Evolutionary conservation across 495 filamentous ascomycete species (phyloP), one percentile per base, ranked within the genome.

Genomic region (Cercophora newfieldiana): DNA sequence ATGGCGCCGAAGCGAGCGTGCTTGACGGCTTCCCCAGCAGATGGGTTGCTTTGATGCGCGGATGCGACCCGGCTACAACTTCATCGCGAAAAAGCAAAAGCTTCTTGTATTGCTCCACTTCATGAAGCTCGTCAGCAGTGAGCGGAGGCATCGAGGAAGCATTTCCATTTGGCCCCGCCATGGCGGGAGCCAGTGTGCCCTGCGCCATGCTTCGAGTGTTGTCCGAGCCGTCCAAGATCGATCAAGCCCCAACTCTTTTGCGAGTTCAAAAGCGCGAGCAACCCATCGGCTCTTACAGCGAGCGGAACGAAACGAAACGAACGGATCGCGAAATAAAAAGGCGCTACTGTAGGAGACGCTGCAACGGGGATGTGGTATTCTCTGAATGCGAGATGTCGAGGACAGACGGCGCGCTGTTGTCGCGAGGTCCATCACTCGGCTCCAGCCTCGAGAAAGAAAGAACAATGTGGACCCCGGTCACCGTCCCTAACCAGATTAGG

Each of bases 11-110:
- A 53, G 50, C 50, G 24, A 53, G 50, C 6, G 21, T 14, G n/a
- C 25, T 53, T 68, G 68, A 69, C 31, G 74, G 69, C 70, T 89
- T 88, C 68, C 82, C 85, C 69, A 86, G 75, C 65, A 86, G 80
- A 59, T 85, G 77, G 65, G 68, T 58, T 55, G 75, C 73, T 63
- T 77, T 79, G 77, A 77, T 78, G 75, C 76, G 76, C 65, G 75
- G 75, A 50, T 77, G 76, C 28, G 26, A 48, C 8, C 76, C 76
- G 33, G 59, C 50, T 21, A 74, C 28, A n/a, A 78, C 66, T 53
- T 71, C 66, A 66, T 78, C 76, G 69, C 71, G 73, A 68, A 78
- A 76, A n/a, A 50, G 71, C 66, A 78, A n/a, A n/a, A 78, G 72
- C 54, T 72, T 73, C 48, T 72, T 69, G 70, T 73, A 77, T 67